These are phyloP conservation scores for Cyberlindnera galapagoensis DNA, from an alignment of 805 yeast species.

Conservation along the genomic window DNA sequence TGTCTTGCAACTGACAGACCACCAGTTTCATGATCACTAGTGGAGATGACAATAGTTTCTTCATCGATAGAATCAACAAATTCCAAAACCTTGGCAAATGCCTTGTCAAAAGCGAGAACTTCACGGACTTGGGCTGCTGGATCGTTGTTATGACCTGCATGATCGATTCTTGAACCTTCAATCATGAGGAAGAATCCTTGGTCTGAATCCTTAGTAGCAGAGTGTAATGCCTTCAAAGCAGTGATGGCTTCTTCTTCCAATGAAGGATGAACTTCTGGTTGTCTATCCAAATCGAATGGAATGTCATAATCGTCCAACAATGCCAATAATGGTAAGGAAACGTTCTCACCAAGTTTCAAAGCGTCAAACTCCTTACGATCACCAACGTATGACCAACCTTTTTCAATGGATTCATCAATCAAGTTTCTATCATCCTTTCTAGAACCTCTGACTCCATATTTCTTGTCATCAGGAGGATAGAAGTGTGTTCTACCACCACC, in stretches of 20 bases:
- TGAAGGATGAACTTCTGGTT: constrained; percentile 56
- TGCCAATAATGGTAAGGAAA: constrained; percentile 69
- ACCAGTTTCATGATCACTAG: constrained; percentile 96
- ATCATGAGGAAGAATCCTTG: constrained; percentile 81
- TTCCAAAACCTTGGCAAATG: constrained; percentile 67
- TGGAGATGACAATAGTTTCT: constrained; percentile 73
- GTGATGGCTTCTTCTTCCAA: constrained; percentile 71
- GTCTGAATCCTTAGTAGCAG: constrained; percentile 66
- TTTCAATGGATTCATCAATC: constrained; percentile 49
- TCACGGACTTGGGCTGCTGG: constrained; percentile 93
- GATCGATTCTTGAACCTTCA: constrained; percentile 93
- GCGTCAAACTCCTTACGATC: constrained; percentile 53
- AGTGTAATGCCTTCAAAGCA: constrained; percentile 61
- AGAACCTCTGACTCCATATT: constrained; percentile 41
- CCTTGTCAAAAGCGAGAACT: constrained; percentile 79
- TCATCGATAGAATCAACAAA: constrained; percentile 62
- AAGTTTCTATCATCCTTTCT: constrained; percentile 67
- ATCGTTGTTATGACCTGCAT: constrained; percentile 91
- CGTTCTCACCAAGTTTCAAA: constrained; percentile 51
- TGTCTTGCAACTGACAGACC: constrained; percentile 88
- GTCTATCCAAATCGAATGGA: constrained; percentile 80
- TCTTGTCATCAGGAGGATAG: constrained; percentile 38
- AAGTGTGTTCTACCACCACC: constrained; percentile 92
- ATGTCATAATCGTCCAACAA: constrained; percentile 71
- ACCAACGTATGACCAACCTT: constrained; percentile 64